Base-by-base conservation (phyloP, 768 basidiomycete species). In the Saitozyma podzolica region DNA sequence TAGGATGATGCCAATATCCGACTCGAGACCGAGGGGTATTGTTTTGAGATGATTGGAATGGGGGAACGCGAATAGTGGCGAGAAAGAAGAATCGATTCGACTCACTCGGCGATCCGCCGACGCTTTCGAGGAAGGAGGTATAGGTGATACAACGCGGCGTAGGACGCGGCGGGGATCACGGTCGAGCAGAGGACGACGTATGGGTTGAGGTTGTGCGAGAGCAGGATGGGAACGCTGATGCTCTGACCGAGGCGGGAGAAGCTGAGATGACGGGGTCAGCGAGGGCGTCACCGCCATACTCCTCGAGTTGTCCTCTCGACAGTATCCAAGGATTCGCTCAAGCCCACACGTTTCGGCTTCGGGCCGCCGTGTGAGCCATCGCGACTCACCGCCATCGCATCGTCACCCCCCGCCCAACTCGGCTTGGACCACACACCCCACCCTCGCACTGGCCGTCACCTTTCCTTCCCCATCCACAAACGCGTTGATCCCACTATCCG, bases 211-310 rank as follows among this genome's bases (percentile, higher is more conserved):
- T 74, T 60, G 14, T 73, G 74, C 0, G 80, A 74, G 17, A 82
- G 63, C 6, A 80, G 56, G 53, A 80, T 74, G 2, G 78, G 79
- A 7, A 80, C 43, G 6, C 70, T 63, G 40, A 80, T 63, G 14
- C 68, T 64, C 56, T 82, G 82, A 1, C 82, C 82, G 1, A 82
- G 70, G 13, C 81, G 73, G 50, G 64, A 69, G 56, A 80, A 68
- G 9, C 81, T 80, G 57, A 13, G 0, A 3, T 14, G 16, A 17
- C 29, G 14, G 45, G 11, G 13, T 57, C 39, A 62, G 37, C 53
- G 4, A 40, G 11, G 4, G 4, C n/a, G n/a, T 42, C n/a, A 17
- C 10, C 5, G 16, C n/a, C 41, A 1, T 53, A 16, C 8, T 6
- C 19, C 6, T 11, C 37, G 0, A 10, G 37, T 9, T 9, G 40